Base-by-base conservation (phyloP, 257 asterid species). In the Gentiana straminea region DNA sequence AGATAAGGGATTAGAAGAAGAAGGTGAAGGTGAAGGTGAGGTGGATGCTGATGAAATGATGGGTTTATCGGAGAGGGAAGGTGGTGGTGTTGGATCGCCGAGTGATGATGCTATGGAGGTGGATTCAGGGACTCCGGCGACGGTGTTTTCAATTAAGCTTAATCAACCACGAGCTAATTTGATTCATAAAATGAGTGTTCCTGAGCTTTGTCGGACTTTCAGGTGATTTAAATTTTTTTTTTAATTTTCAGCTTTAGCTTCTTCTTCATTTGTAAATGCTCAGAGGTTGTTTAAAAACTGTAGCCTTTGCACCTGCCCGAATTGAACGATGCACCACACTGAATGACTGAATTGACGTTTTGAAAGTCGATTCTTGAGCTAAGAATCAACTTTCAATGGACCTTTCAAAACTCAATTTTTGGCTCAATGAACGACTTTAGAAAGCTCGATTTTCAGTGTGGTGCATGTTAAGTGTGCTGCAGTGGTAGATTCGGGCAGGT, bases 121-220 rank as follows among this genome's bases (percentile, higher is more conserved):
- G 72, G 89, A 80, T 62, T 43, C 80, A 5, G 78, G 64, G 2
- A 73, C 59, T 59, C 84, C 87, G 8, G 86, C 95, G 1, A 81
- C 79, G 49, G 92, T 91, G 34, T 91, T 91, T 64, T 78, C 86
- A 52, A 87, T 84, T 69, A 82, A 73, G 71, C 84, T 91, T 32
- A 82, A 77, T 76, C 98, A 91, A 71, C 95, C 92, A 0, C 84
- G 61, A 73, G 78, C 90, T 8, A 91, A 76, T 75, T 75, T 87
- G 76, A 76, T 81, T 73, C 83, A 87, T 57, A 91, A 91, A 64
- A 91, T 91, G 98, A 84, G 95, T 59, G 96, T 91, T 65, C 98
- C 98, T 0, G 98, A 91, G 74, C 98, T 91, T 39, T 91, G 98
- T 73, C 96, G 98, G 24, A 87, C 81, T 59, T 91, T 91, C 65